These are phyloP conservation scores for Kluyveromyces lactis DNA, from an alignment of 805 yeast species.

Conservation along the genomic window DNA sequence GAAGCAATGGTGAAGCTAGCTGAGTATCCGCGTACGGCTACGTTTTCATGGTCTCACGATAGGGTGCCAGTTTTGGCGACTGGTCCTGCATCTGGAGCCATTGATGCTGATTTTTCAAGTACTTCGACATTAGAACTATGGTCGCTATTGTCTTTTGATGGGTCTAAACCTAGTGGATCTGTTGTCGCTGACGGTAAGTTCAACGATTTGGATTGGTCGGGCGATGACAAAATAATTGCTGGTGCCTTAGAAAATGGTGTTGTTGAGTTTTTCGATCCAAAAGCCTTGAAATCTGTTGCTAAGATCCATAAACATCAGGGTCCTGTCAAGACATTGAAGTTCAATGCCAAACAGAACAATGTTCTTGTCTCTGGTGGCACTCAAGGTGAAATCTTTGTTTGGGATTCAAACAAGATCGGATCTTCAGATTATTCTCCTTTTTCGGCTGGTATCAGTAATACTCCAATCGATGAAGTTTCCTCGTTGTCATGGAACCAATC, in stretches of 20 bases:
- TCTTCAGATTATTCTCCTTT: slow-evolving; percentile 30
- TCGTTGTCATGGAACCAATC: slow-evolving; percentile 84
- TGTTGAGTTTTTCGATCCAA: slow-evolving; percentile 61
- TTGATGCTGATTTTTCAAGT: slow-evolving; percentile 79
- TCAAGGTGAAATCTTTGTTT: slow-evolving; percentile 80
- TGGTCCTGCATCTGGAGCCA: slow-evolving; percentile 94
- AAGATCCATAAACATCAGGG: slow-evolving; percentile 55
- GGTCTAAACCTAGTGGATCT: slow-evolving; percentile 35
- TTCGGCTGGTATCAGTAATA: slow-evolving; percentile 69
- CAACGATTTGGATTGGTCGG: slow-evolving; percentile 80
- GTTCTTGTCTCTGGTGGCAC: slow-evolving; percentile 81
- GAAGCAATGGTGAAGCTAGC: slow-evolving; percentile 67
- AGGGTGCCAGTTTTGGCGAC: slow-evolving; percentile 70
- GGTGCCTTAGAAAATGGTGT: slow-evolving; percentile 85
- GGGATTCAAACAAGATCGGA: slow-evolving; percentile 71
- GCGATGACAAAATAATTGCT: slow-evolving; percentile 56
- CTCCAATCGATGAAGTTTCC: slow-evolving; percentile 73
- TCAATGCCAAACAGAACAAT: slow-evolving; percentile 65
- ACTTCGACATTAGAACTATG: slow-evolving; percentile 72
- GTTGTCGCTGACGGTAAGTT: slow-evolving; percentile 52
- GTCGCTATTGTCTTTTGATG: slow-evolving; percentile 45
- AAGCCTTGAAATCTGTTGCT: slow-evolving; percentile 40
- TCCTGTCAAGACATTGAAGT: slow-evolving; percentile 62
- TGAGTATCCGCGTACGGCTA: slow-evolving; percentile 78
- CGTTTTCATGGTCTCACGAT: slow-evolving; percentile 93